Evolutionary conservation across 345 rosid species (phyloP).

Genomic region (Lepidium aucheri): DNA sequence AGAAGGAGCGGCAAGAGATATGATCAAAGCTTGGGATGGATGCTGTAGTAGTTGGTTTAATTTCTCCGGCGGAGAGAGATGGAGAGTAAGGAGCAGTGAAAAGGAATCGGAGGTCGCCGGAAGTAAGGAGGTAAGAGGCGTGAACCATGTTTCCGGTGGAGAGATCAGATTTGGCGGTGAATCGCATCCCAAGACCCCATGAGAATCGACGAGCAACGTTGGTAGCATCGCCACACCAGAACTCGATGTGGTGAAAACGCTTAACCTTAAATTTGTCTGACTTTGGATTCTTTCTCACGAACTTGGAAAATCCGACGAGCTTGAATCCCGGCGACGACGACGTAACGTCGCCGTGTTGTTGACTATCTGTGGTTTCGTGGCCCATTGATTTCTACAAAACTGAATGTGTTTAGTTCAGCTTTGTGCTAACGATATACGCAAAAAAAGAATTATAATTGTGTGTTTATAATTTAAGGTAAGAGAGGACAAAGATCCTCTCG

Average conservation of each 20-base stretch:
- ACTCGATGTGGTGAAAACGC: conserved; percentile 83
- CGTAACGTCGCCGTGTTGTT: background rate
- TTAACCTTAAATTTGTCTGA: conserved; percentile 66
- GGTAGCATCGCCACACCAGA: conserved; percentile 89
- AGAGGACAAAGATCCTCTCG: background rate
- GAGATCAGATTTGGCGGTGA: conserved; percentile 80
- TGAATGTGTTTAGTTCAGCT: background rate
- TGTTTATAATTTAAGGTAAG: background rate
- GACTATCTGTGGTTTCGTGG: background rate
- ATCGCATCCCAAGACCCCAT: conserved; percentile 87
- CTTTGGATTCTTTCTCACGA: conserved; percentile 56
- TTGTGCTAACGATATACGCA: background rate
- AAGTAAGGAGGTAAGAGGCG: conserved; percentile 76
- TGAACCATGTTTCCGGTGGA: conserved; percentile 82
- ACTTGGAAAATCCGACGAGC: conserved; percentile 65
- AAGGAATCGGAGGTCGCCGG: conserved; percentile 72
- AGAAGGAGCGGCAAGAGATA: conserved; percentile 36
- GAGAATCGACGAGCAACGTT: conserved; percentile 77
- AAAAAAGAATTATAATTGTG: background rate
- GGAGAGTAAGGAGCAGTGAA: conserved; percentile 90
- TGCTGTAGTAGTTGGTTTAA: conserved; percentile 26
- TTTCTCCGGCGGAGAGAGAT: conserved; percentile 38
- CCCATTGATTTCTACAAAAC: conserved; percentile 17
- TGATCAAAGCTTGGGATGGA: conserved; percentile 56
- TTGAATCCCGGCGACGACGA: conserved; percentile 27